A percentile compares a stretch with the other conserved stretches of the same genome.
These are phyloP conservation scores for Hypholoma fasciculare DNA, from an alignment of 768 basidiomycete genomes.

Conservation along the genomic window DNA sequence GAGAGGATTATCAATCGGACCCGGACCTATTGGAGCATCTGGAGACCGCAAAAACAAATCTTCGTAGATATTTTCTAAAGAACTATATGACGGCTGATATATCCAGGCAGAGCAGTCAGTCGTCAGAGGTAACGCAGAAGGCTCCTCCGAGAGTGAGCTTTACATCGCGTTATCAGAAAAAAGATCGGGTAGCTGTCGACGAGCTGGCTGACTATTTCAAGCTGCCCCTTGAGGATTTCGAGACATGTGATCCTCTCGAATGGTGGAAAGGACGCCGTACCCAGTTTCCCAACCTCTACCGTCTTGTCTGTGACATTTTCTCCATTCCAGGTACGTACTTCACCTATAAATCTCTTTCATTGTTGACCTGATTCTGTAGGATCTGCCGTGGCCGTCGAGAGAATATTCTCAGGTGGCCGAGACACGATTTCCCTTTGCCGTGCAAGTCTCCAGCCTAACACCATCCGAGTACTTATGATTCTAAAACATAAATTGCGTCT, in stretches of 20 bases:
- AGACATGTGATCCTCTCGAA: conserved; percentile 25
- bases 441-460: conserved; percentile 28
- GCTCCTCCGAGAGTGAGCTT: conserved; percentile 11
- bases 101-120: conserved; percentile 12
- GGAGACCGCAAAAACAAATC: conserved; percentile 12
- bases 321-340: conserved; percentile 28
- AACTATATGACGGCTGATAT: conserved; percentile 8
- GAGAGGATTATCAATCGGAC: conserved; percentile 21
- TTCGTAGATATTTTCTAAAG: conserved; percentile 9
- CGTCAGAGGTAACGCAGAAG: neutral
- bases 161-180: conserved; percentile 11
- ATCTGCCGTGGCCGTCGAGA: conserved; percentile 33
- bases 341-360: neutral
- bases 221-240: conserved; percentile 20
- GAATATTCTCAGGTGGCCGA: conserved; percentile 30
- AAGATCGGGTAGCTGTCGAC: neutral
- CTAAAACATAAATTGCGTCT: conserved; percentile 21
- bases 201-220: conserved; percentile 19
- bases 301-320: conserved; percentile 26
- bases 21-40: conserved; percentile 14
- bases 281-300: conserved; percentile 27
- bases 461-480: conserved; percentile 29
- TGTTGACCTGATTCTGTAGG: conserved; percentile 15
- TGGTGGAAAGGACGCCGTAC: conserved; percentile 27
- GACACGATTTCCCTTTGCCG: conserved; percentile 32